Base-by-base conservation (phyloP, 2,329 filamentous ascomycete species). In the Venturia effusa region DNA sequence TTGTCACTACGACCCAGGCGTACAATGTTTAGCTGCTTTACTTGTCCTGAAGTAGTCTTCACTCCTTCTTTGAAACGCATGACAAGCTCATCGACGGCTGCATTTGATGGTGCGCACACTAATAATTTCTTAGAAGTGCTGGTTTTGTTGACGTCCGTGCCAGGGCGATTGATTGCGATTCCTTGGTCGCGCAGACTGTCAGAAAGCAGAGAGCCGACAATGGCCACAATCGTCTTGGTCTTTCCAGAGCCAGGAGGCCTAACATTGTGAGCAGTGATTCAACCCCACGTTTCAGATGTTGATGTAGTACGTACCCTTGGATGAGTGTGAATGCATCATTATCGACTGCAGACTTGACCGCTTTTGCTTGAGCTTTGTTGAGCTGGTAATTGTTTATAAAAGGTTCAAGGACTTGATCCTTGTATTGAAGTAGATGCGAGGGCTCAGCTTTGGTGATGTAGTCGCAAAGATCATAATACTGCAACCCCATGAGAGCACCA, bases 321-420 rank as follows among this genome's bases (percentile, higher is more conserved):
- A 99, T 92, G 66, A 99, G 80, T 3, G 94, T 97, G 72, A 99
- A 99, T 0, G 91, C 95, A 75, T 97, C 94, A 69, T 99, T 99
- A 70, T 96, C 92, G 64, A 92, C 84, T 15, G 92, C 93, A 62
- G 93, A 95, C 67, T 94, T 84, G 66, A 99, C 90, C 8, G 94
- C 94, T 74, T 90, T 89, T 3, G 93, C 91, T 73, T 99, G 94
- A 6, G 92, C 94, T 51, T 81, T 80, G 72, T 99, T 99, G 64
- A 99, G 84, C 27, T 84, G 83, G 76, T 96, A 97, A 65, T 88
- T 92, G 30, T 83, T 79, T 74, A 88, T 87, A 41, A 90, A 82
- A 8, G 84, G 82, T 7, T 83, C 78, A 7, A 96, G 78, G 66
- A 86, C 87, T 67, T 89, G 84, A 4, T 93, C 87, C 51, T 85